Base-by-base conservation (phyloP, 192 early-diverging fungal genomes). In the Thamnidium elegans region DNA sequence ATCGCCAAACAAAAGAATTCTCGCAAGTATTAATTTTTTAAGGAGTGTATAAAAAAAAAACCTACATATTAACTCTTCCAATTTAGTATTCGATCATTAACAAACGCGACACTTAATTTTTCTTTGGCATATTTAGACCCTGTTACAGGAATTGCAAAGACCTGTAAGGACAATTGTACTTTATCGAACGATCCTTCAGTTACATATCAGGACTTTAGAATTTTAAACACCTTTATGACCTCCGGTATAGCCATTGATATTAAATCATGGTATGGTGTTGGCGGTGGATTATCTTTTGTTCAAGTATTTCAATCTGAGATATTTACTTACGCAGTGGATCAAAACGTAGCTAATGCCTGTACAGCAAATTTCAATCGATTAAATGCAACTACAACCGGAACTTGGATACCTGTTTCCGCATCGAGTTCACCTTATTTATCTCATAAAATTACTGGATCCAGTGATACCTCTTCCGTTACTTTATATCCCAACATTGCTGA, bases 41-140 rank as follows among this genome's bases (percentile, higher is more conserved):
- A 26, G 26, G 26, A 26, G 26, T 26, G 10, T 58, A 19, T 7
- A 15, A 20, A 17, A 36, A 36, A 36, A 4, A 34, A 55, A 55
- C n/a, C 6, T 5, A 54, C 3, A 31, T 32, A 31, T 26, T 7
- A 15, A 54, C 21, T 9, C 26, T 52, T 9, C 30, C 30, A 26
- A 3, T 46, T 26, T 44, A 64, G 63, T 20, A 44, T 64, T 3
- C 51, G 31, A 19, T 44, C 56, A 44, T 42, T 58, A 20, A 17
- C 56, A 7, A 58, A 31, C 32, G 32, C 31, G 10, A 58, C 56
- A 14, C 32, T 36, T 44, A 39, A 39, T 43, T 64, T 44, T 15
- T 39, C 36, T 45, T 36, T 59, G 47, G 78, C 83, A 3, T 92
- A 89, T 50, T 53, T 87, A 7, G 88, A 92, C 58, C 84, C 83